A percentile compares a stretch with the other conserved stretches of the same genome.
phyloP scores from a whole-genome alignment of 2,329 filamentous ascomycete genomes.

The Pyrenophora graminea region DNA sequence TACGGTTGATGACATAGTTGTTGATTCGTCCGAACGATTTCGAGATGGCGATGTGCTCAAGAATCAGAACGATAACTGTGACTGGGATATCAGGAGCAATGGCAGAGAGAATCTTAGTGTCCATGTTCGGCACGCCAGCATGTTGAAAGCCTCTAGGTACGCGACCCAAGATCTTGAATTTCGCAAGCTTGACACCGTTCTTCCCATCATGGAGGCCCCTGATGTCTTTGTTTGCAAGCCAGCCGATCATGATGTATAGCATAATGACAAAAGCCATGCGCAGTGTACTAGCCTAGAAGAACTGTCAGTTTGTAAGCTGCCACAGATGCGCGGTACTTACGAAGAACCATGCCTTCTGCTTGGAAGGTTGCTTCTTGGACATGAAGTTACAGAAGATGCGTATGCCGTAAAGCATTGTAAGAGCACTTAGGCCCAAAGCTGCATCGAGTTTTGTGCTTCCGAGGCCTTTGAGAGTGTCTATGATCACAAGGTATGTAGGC shows the following conservation, averaged over 20 bases:
- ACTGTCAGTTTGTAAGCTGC: constrained; percentile 46
- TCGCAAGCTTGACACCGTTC: constrained; percentile 56
- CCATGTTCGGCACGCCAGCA: constrained; percentile 72
- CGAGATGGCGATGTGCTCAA: constrained; percentile 95
- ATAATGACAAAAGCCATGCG: constrained; percentile 90
- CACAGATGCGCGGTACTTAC: constrained; percentile 13
- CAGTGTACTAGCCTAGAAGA: constrained; percentile 90
- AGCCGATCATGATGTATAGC: constrained; percentile 90
- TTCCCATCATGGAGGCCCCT: constrained; percentile 49
- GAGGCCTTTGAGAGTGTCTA: constrained; percentile 79
- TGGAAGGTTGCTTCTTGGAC: constrained; percentile 70
- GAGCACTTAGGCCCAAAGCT: constrained; percentile 80
- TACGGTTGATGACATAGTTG: constrained; percentile 86
- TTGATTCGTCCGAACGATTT: constrained; percentile 96
- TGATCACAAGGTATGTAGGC: constrained; percentile 80
- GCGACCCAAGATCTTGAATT: constrained; percentile 66
- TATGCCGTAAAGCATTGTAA: constrained; percentile 71
- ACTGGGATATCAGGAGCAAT: constrained; percentile 78
- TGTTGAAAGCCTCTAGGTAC: constrained; percentile 65
- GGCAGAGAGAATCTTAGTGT: constrained; percentile 65
- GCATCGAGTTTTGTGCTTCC: constrained; percentile 73
- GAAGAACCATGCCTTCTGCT: constrained; percentile 86
- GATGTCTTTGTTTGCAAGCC: constrained; percentile 70
- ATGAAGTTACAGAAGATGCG: constrained; percentile 44
- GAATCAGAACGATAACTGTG: constrained; percentile 88